A percentile compares a stretch with the other conserved stretches of the same genome.
Conservation (phyloP, 2,329 filamentous ascomycete genomes). For the Phyllosticta ampelicida region DNA sequence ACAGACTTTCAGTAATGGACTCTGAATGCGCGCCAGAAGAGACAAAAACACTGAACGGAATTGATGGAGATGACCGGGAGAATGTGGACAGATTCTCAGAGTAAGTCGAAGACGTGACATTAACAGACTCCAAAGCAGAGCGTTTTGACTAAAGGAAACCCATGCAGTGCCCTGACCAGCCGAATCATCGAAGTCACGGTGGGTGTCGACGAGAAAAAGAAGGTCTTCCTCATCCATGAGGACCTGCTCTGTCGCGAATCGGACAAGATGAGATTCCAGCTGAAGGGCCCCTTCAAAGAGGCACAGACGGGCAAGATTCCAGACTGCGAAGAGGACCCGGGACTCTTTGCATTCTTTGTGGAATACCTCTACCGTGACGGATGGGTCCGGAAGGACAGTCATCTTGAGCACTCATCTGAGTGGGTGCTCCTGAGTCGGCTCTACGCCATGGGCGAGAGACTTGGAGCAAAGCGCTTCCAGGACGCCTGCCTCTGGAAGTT, state of each 20-base stretch:
- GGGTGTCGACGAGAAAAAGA: not conserved
- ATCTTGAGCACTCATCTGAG: slow-evolving; percentile 13
- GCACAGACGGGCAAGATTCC: not conserved
- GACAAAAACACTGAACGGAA: no score
- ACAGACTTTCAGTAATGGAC: no score
- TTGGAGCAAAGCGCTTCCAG: slow-evolving; percentile 15
- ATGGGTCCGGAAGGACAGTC: slow-evolving; percentile 11
- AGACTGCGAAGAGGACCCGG: slow-evolving; percentile 15
- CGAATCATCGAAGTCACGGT: not conserved
- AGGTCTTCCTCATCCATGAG: not conserved
- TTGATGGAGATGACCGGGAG: no score
- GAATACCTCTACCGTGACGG: slow-evolving; percentile 17
- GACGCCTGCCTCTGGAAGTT: slow-evolving; percentile 14
- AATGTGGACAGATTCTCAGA: no score
- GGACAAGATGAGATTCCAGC: not conserved
- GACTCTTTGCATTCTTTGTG: slow-evolving; percentile 16
- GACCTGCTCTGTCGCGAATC: not conserved
- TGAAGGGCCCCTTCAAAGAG: not conserved
- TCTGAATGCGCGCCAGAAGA: no score
- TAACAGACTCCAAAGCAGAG: no score
- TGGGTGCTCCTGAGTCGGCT: slow-evolving; percentile 15
- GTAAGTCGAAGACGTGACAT: no score
- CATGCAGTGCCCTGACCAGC: not conserved
- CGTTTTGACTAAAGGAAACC: no score
- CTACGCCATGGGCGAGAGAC: slow-evolving; percentile 16